phyloP scores from a whole-genome alignment of 2,329 filamentous ascomycete species.

The Colletotrichum chlorophyti region DNA sequence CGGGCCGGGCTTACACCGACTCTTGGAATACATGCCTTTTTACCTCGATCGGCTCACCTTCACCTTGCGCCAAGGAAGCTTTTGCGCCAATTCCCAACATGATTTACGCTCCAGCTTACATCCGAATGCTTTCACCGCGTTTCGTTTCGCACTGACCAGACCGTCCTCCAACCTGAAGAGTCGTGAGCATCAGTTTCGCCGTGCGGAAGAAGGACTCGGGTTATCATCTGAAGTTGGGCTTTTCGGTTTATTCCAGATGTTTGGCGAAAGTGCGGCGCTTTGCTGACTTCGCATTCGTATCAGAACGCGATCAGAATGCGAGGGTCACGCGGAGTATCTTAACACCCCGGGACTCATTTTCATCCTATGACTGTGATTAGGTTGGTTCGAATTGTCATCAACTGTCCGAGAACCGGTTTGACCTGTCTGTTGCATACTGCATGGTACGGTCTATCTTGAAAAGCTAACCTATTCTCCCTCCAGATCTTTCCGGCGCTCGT shows the following conservation, averaged over 20 bases:
- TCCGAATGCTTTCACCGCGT: too few species aligned
- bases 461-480: slow-evolving; percentile 11
- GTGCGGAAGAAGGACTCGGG: neutral
- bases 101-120: neutral
- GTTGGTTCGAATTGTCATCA: neutral
- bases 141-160: slow-evolving; percentile 5
- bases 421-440: neutral
- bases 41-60: too few species aligned
- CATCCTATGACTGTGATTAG: neutral
- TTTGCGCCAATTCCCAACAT: too few species aligned
- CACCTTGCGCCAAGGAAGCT: too few species aligned
- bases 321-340: too few species aligned
- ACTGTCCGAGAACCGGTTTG: neutral
- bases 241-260: neutral
- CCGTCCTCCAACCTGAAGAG: slow-evolving; percentile 7
- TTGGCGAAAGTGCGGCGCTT: slow-evolving; percentile 7
- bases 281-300: slow-evolving; percentile 13
- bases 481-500: slow-evolving; percentile 16
- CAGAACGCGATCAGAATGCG: neutral
- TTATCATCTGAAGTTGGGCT: neutral
- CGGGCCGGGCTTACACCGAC: neutral
- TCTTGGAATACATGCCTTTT: too few species aligned
- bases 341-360: too few species aligned
- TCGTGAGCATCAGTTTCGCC: too few species aligned
- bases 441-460: too few species aligned